Percentiles rank a stretch among this genome's conserved stretches.
Conservation (phyloP, 2,329 filamentous ascomycete species). For the Phaeosphaeria sp. region DNA sequence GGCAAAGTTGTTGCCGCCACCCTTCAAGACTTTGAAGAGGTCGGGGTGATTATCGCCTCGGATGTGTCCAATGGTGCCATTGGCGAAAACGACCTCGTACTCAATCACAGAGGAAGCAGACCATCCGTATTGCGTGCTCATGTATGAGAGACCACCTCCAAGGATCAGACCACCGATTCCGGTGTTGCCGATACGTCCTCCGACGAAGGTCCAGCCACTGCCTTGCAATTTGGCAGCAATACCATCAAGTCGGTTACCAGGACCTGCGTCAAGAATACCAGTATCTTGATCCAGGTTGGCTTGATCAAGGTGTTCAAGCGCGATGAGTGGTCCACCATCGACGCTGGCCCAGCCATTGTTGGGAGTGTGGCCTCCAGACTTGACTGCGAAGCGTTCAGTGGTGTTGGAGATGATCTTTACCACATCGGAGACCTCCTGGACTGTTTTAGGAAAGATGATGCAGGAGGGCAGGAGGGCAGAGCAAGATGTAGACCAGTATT, state of each 20-base stretch:
- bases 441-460: constrained; percentile 47
- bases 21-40: constrained; percentile 47
- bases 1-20: constrained; percentile 50
- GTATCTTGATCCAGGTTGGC: constrained; percentile 30
- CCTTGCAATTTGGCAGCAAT: constrained; percentile 49
- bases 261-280: constrained; percentile 37
- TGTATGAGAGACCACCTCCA: constrained; percentile 49
- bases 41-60: constrained; percentile 36
- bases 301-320: constrained; percentile 51
- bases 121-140: constrained; percentile 54
- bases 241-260: constrained; percentile 43
- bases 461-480: constrained; percentile 38
- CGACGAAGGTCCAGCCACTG: constrained; percentile 50
- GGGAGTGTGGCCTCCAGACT: constrained; percentile 58
- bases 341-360: constrained; percentile 57
- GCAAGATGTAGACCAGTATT: constrained; percentile 44
- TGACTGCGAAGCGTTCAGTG: constrained; percentile 61
- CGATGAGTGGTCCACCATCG: constrained; percentile 53
- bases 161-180: constrained; percentile 57
- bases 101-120: constrained; percentile 52
- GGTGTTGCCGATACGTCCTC: constrained; percentile 57
- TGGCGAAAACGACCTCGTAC: constrained; percentile 57
- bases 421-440: constrained; percentile 61
- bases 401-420: constrained; percentile 54
- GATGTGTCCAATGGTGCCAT: constrained; percentile 47